Evolutionary conservation across 2,329 filamentous ascomycete species (phyloP).

Genomic region (Pseudogymnoascus sp.): DNA sequence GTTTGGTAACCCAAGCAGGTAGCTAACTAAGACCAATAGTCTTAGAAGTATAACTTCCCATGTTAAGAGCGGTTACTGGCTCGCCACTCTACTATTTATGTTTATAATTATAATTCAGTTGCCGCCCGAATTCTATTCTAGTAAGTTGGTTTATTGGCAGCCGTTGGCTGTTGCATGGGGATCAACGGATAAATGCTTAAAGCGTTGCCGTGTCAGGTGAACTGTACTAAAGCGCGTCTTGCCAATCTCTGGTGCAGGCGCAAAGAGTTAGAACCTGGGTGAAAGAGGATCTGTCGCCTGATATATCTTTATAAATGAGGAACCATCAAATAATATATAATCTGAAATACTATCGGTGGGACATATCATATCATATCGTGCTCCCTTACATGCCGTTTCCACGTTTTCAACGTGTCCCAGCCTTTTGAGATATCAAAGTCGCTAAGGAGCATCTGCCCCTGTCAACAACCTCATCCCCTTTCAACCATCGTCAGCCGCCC

Average conservation of each 20-base stretch:
- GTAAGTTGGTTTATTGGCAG: not conserved
- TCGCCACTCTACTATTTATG: not conserved
- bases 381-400: not conserved
- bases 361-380: not conserved
- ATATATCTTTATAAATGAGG: not conserved
- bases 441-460: conserved; percentile 4
- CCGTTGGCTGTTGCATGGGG: not conserved
- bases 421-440: conserved; percentile 2
- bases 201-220: not conserved
- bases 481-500: not conserved
- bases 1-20: not conserved
- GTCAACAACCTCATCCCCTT: conserved; percentile 8
- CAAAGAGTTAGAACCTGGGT: not conserved
- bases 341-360: not conserved
- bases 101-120: not conserved
- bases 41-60: not conserved
- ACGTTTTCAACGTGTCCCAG: conserved; percentile 5
- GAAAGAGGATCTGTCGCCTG: not conserved
- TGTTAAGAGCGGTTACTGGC: not conserved
- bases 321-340: not conserved
- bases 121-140: not conserved
- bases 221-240: not conserved
- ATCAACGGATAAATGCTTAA: not conserved
- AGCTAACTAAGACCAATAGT: not conserved
- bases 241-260: not conserved